phyloP scores from a whole-genome alignment of 2,329 filamentous ascomycete species.

The Alternaria burnsii region DNA sequence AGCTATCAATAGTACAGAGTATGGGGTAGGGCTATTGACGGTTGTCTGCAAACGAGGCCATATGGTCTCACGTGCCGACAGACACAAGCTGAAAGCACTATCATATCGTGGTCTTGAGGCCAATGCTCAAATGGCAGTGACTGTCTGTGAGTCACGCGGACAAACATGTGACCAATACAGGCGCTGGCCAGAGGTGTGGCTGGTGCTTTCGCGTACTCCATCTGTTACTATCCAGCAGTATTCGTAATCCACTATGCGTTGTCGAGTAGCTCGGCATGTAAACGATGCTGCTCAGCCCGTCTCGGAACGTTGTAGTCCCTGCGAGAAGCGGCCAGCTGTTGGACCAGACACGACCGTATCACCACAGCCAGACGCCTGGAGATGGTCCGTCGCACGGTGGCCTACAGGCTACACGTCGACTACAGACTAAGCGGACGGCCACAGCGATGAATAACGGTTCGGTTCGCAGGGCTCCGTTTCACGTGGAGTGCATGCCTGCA shows the following conservation, averaged over 20 bases:
- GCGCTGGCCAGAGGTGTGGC: slow-evolving; percentile 29
- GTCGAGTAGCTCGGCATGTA: slow-evolving; percentile 14
- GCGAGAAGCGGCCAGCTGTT: slow-evolving; percentile 8
- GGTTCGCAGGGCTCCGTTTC: slow-evolving; percentile 12
- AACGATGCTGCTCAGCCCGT: slow-evolving; percentile 14
- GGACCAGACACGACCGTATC: slow-evolving; percentile 10
- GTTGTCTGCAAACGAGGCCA: slow-evolving; percentile 10
- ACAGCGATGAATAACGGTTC: slow-evolving; percentile 7
- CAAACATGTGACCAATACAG: slow-evolving; percentile 26
- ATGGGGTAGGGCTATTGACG: slow-evolving; percentile 18
- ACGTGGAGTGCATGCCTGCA: slow-evolving; percentile 19
- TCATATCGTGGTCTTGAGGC: background rate
- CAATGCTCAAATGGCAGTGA: slow-evolving; percentile 12
- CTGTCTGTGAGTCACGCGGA: slow-evolving; percentile 18
- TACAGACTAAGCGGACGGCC: slow-evolving; percentile 10
- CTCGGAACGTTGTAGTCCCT: slow-evolving; percentile 1
- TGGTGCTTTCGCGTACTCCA: slow-evolving; percentile 17
- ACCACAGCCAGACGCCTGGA: slow-evolving; percentile 4
- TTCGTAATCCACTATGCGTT: background rate
- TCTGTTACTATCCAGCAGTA: background rate
- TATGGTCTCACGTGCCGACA: slow-evolving; percentile 26
- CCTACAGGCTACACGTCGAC: slow-evolving; percentile 6
- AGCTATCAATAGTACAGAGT: slow-evolving; percentile 22
- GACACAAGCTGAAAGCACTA: slow-evolving; percentile 25
- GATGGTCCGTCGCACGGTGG: slow-evolving; percentile 6